Evolutionary conservation across 192 early-diverging fungal genomes (phyloP).

Genomic region (Gryganskiella cystojenkinii): DNA sequence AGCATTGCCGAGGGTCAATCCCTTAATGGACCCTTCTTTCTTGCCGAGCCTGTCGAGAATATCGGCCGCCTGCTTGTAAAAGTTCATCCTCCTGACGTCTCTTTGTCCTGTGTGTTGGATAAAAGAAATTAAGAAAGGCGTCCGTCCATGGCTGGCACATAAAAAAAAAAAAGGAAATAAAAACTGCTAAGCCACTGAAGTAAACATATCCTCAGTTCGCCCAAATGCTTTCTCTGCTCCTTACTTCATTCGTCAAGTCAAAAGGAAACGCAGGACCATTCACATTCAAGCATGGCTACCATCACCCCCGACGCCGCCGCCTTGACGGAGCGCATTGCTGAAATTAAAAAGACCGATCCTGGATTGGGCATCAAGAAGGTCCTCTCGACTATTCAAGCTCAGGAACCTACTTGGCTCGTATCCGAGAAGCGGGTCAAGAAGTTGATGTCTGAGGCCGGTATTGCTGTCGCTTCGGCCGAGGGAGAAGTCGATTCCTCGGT

Average conservation of each 20-base stretch:
- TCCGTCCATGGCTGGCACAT: too few species aligned
- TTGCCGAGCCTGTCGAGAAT: conserved; percentile 78
- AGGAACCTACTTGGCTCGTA: conserved; percentile 64
- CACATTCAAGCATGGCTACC: too few species aligned
- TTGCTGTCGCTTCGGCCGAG: conserved; percentile 50
- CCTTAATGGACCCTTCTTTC: conserved; percentile 84
- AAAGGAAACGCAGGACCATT: neutral
- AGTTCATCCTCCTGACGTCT: conserved; percentile 61
- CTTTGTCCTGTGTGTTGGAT: too few species aligned
- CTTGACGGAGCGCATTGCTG: conserved; percentile 47
- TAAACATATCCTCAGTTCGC: neutral
- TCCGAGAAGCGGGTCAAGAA: conserved; percentile 73
- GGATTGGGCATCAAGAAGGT: conserved; percentile 66
- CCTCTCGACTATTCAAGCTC: conserved; percentile 44
- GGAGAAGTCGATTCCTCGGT: conserved; percentile 59
- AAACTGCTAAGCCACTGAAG: conserved; percentile 2
- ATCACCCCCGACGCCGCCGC: conserved; percentile 48
- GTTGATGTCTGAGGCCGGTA: conserved; percentile 60
- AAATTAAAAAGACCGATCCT: conserved; percentile 60
- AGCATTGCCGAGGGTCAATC: conserved; percentile 72
- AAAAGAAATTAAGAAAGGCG: too few species aligned
- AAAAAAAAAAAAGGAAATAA: too few species aligned
- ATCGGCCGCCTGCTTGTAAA: conserved; percentile 80
- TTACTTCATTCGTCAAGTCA: neutral
- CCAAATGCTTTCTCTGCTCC: neutral